phyloP scores from a whole-genome alignment of 345 rosid genomes.

The Bretschneidera sinensis region DNA sequence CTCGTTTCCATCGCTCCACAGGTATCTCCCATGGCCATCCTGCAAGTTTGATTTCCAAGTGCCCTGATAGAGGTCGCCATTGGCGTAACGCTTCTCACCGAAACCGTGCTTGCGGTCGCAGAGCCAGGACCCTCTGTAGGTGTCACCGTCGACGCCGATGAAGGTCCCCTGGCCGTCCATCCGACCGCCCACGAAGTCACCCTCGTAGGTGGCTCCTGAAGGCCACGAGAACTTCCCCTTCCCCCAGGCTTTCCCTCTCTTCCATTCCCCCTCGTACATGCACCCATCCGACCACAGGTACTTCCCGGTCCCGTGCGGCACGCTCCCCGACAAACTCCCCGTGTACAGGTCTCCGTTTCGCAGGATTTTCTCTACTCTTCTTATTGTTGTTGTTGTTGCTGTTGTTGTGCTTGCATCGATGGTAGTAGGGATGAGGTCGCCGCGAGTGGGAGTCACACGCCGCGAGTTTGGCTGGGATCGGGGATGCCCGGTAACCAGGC shows the following conservation, averaged over 20 bases:
- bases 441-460: conserved; percentile 23
- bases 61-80: conserved; percentile 58
- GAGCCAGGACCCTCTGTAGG: conserved; percentile 54
- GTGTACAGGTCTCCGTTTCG: conserved; percentile 66
- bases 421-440: conserved; percentile 3
- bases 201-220: conserved; percentile 67
- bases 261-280: conserved; percentile 74
- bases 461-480: conserved; percentile 28
- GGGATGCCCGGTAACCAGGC: background rate
- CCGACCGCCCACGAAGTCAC: conserved; percentile 54
- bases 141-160: conserved; percentile 56
- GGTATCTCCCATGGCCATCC: conserved; percentile 61
- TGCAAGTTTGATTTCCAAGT: conserved; percentile 52
- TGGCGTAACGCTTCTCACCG: conserved; percentile 52
- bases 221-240: conserved; percentile 75
- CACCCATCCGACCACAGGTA: conserved; percentile 73
- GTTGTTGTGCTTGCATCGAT: background rate
- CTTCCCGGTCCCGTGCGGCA: conserved; percentile 66
- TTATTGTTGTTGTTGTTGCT: conserved; percentile 14
- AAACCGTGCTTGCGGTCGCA: conserved; percentile 56
- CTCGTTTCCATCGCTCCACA: conserved; percentile 59
- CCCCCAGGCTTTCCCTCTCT: conserved; percentile 49
- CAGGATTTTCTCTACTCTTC: conserved; percentile 36
- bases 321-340: conserved; percentile 39
- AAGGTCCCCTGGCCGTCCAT: conserved; percentile 66